A percentile compares a stretch with the other conserved stretches of the same genome.
Conservation (phyloP, 352 stramenopile genomes). For the Phytopythium litorale region DNA sequence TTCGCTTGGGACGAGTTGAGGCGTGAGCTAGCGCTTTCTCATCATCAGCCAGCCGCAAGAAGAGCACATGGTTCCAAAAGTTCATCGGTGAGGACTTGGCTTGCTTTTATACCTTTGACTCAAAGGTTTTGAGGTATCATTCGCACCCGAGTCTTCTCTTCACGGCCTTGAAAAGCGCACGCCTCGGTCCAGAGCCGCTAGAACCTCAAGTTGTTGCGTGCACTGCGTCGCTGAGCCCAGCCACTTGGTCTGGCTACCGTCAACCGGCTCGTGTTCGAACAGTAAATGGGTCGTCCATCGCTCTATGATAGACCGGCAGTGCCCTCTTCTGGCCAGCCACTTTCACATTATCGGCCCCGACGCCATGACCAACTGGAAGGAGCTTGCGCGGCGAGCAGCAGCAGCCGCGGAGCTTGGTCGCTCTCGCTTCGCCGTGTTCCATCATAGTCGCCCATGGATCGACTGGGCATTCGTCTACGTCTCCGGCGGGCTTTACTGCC, state of each 20-base stretch:
- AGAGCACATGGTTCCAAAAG: too few relatives aligned
- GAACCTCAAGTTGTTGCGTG: not conserved
- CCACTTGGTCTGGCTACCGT: not conserved
- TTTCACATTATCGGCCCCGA: not conserved
- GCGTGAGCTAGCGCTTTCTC: not conserved
- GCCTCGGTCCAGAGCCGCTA: not conserved
- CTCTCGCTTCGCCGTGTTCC: not conserved
- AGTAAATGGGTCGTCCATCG: not conserved
- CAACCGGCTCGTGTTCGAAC: not conserved
- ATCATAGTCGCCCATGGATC: slow-evolving; percentile 16
- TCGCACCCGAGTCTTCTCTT: not conserved
- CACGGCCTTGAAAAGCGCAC: not conserved
- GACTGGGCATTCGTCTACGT: slow-evolving; percentile 34
- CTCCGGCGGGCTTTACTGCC: slow-evolving; percentile 27
- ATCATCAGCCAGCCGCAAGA: too few relatives aligned
- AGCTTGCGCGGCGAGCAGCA: not conserved
- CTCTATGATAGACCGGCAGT: not conserved
- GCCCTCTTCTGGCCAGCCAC: not conserved
- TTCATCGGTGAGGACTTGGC: too few relatives aligned
- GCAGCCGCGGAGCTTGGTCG: not conserved
- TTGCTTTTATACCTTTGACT: too few relatives aligned
- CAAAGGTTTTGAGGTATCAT: not conserved
- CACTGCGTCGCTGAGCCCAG: not conserved
- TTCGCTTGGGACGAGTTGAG: not conserved
- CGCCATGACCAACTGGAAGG: not conserved